Conservation (phyloP, 2,329 filamentous ascomycete genomes). For the Fusarium sp. region DNA sequence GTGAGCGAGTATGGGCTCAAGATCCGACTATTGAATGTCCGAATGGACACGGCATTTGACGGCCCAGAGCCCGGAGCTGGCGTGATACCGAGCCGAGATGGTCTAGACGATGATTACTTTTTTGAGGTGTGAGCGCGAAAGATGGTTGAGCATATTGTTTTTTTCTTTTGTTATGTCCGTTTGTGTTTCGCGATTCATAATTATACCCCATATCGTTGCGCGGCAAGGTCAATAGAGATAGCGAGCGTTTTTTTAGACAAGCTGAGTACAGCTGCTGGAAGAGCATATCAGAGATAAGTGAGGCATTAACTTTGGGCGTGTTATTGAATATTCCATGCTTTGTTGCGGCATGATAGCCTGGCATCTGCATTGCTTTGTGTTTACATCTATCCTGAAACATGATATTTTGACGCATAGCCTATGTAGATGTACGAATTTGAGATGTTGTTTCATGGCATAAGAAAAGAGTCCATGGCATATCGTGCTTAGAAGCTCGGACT, state of each 20-base stretch:
- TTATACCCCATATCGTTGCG: conserved; percentile 38
- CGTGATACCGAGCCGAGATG: conserved; percentile 82
- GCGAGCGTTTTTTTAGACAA: conserved; percentile 35
- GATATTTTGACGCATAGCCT: conserved; percentile 6
- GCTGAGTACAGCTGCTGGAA: conserved; percentile 11
- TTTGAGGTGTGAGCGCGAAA: conserved; percentile 73
- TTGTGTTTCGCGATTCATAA: conserved; percentile 38
- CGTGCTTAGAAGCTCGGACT: background rate
- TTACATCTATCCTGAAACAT: conserved; percentile 1
- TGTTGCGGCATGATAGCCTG: background rate
- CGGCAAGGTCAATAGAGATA: conserved; percentile 20
- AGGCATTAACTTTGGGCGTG: background rate
- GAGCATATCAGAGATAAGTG: background rate
- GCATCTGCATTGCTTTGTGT: background rate
- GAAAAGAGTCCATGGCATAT: background rate
- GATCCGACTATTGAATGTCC: conserved; percentile 90
- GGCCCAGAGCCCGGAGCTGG: conserved; percentile 76
- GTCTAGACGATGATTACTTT: conserved; percentile 91
- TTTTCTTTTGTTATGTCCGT: conserved; percentile 35
- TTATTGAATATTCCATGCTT: background rate
- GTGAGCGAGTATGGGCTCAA: conserved; percentile 93
- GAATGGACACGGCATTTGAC: conserved; percentile 81
- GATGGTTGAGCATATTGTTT: background rate
- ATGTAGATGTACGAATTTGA: conserved; percentile 1
- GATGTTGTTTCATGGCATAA: background rate